Percentiles rank a stretch among this genome's conserved stretches.
phyloP scores from a whole-genome alignment of 108 stramenopile species.

The Conticribra weissflogii region DNA sequence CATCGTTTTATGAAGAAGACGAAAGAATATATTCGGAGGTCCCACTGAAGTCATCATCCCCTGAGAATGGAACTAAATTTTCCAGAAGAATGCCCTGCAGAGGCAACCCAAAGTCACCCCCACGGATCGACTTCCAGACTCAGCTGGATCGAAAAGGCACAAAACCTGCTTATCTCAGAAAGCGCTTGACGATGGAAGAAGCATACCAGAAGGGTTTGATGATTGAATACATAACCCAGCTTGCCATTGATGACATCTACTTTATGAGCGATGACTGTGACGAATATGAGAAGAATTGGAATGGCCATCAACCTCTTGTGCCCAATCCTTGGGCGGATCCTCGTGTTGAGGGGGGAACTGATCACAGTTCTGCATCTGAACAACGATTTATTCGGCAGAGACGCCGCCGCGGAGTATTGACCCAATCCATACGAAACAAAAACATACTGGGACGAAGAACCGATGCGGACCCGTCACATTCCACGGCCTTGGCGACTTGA shows the following conservation, averaged over 20 bases:
- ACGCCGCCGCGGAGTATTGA: slow-evolving; percentile 15
- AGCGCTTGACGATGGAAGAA: slow-evolving; percentile 10
- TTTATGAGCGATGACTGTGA: slow-evolving; percentile 1
- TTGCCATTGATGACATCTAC: not conserved
- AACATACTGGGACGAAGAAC: not conserved
- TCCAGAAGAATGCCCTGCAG: not conserved
- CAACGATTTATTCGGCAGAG: slow-evolving; percentile 13
- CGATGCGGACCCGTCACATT: not conserved
- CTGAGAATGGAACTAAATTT: not conserved
- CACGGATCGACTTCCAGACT: not conserved
- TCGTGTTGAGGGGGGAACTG: not conserved
- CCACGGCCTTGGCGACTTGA: not conserved
- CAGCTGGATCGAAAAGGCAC: not conserved
- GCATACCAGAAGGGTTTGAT: slow-evolving; percentile 30
- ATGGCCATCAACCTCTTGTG: slow-evolving; percentile 32
- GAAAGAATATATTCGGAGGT: no score
- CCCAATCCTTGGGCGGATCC: slow-evolving; percentile 18
- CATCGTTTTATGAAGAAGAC: no score
- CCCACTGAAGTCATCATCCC: no score
- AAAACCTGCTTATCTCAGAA: not conserved
- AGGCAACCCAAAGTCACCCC: not conserved
- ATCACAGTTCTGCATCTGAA: slow-evolving; percentile 6
- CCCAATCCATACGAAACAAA: not conserved
- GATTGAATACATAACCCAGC: slow-evolving; percentile 6
- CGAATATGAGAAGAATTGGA: slow-evolving; percentile 20